These are phyloP conservation scores for Nemania diffusa DNA, from an alignment of 2,329 filamentous ascomycete species.

Conservation along the genomic window DNA sequence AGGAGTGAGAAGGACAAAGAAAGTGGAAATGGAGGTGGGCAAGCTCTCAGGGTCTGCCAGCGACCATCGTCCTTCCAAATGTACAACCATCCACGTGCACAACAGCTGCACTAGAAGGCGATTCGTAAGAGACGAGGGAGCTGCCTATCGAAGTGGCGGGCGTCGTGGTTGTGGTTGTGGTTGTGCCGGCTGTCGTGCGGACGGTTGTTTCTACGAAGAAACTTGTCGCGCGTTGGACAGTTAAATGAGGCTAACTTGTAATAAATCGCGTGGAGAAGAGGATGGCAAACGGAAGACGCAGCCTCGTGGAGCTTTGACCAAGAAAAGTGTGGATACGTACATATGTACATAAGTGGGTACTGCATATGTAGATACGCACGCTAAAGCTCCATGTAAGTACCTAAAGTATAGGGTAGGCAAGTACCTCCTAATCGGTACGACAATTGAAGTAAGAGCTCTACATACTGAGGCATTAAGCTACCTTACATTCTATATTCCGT, in stretches of 20 bases:
- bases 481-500: too few relatives aligned
- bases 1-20: conserved; percentile 39
- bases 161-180: conserved; percentile 19
- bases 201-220: conserved; percentile 31
- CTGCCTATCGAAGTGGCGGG: background rate
- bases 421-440: background rate
- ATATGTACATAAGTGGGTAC: conserved; percentile 1
- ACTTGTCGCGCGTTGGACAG: conserved; percentile 45
- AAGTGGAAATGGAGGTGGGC: conserved; percentile 30
- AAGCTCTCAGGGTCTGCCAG: conserved; percentile 41
- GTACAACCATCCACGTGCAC: conserved; percentile 36
- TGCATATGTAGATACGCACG: conserved; percentile 3
- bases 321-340: background rate
- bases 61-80: conserved; percentile 41
- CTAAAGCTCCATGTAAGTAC: background rate
- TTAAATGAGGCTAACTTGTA: conserved; percentile 33
- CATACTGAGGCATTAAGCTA: background rate
- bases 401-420: background rate
- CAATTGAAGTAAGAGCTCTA: background rate
- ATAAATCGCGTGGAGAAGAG: conserved; percentile 31
- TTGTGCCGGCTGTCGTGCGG: conserved; percentile 23
- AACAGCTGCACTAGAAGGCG: conserved; percentile 29
- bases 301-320: conserved; percentile 36
- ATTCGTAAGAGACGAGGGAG: background rate
- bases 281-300: conserved; percentile 23